These are phyloP conservation scores for Yamadazyma membranifaciens DNA, from an alignment of 1,139 yeast species.

Conservation along the genomic window DNA sequence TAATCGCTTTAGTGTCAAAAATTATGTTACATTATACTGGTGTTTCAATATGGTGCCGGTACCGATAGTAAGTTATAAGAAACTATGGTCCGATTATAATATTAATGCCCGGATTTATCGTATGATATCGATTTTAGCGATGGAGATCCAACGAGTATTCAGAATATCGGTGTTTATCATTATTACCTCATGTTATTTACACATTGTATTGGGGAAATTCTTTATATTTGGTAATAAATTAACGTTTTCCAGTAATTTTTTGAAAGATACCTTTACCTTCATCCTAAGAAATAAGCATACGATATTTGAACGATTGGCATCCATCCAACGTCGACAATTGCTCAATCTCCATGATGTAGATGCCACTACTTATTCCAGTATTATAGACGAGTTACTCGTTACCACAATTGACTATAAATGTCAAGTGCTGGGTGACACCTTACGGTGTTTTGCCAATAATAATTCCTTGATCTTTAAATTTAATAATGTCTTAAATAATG, in stretches of 20 bases:
- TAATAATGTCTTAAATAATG: slow-evolving; percentile 18
- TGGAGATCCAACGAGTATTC: slow-evolving; percentile 14
- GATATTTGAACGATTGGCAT: slow-evolving; percentile 7
- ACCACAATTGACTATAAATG: slow-evolving; percentile 4
- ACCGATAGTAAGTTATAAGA: slow-evolving; percentile 26
- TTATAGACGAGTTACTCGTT: neutral
- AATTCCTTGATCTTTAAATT: slow-evolving; percentile 30
- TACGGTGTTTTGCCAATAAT: slow-evolving; percentile 12
- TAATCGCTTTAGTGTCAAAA: too few species aligned
- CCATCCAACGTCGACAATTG: slow-evolving; percentile 1
- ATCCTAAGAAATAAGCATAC: slow-evolving; percentile 19
- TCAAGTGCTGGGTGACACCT: neutral
- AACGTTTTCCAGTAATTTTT: slow-evolving; percentile 30
- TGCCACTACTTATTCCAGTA: neutral
- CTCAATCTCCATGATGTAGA: neutral
- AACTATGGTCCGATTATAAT: slow-evolving; percentile 23
- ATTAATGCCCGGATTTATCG: slow-evolving; percentile 2
- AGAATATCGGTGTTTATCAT: slow-evolving; percentile 20
- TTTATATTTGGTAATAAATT: slow-evolving; percentile 28
- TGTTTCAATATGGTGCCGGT: slow-evolving; percentile 23
- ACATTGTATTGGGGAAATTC: slow-evolving; percentile 15
- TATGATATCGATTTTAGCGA: slow-evolving; percentile 6
- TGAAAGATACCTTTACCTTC: slow-evolving; percentile 29
- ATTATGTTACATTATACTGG: slow-evolving; percentile 18
- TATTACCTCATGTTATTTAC: slow-evolving; percentile 17